Percentiles rank a stretch among this genome's conserved stretches.
Conservation (phyloP, 2,329 filamentous ascomycete genomes). For the Metarhizium robertsii region DNA sequence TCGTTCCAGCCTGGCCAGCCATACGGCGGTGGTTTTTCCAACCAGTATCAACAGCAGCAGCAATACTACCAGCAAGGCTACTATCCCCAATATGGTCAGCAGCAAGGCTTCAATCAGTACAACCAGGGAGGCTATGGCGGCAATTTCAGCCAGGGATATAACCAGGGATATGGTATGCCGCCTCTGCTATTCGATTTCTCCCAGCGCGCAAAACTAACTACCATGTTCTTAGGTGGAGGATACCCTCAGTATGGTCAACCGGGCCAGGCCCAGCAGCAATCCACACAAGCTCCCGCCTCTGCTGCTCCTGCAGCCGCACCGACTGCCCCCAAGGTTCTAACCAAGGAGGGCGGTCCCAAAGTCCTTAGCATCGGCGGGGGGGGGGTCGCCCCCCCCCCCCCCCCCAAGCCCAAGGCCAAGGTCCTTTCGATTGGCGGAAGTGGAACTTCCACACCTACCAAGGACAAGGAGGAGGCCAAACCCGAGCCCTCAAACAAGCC, state of each 20-base stretch:
- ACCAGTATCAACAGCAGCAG: conserved; percentile 45
- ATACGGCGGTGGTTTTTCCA: conserved; percentile 49
- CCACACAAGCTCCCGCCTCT: conserved; percentile 36
- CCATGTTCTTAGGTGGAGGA: conserved; percentile 30
- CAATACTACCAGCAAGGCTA: conserved; percentile 43
- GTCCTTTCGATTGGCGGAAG: conserved; percentile 34
- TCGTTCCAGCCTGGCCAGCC: conserved; percentile 64
- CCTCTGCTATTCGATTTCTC: neutral
- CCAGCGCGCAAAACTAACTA: neutral
- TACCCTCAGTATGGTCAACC: conserved; percentile 45
- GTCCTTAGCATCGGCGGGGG: conserved; percentile 64
- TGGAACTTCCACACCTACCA: conserved; percentile 22
- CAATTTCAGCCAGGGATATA: conserved; percentile 41
- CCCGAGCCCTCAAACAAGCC: conserved; percentile 38
- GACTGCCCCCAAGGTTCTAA: conserved; percentile 26
- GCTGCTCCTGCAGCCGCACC: conserved; percentile 23
- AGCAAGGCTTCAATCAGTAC: conserved; percentile 39
- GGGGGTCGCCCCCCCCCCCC: too few relatives aligned
- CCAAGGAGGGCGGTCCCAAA: conserved; percentile 50
- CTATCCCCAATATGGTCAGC: conserved; percentile 48
- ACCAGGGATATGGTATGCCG: conserved; percentile 32
- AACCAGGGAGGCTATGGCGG: conserved; percentile 42
- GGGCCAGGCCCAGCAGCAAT: conserved; percentile 26
- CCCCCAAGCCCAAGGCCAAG: conserved; percentile 44
- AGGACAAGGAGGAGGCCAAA: conserved; percentile 40